A percentile compares a stretch with the other conserved stretches of the same genome.
phyloP scores from a whole-genome alignment of 495 filamentous ascomycete species.

The Choiromyces venosus region DNA sequence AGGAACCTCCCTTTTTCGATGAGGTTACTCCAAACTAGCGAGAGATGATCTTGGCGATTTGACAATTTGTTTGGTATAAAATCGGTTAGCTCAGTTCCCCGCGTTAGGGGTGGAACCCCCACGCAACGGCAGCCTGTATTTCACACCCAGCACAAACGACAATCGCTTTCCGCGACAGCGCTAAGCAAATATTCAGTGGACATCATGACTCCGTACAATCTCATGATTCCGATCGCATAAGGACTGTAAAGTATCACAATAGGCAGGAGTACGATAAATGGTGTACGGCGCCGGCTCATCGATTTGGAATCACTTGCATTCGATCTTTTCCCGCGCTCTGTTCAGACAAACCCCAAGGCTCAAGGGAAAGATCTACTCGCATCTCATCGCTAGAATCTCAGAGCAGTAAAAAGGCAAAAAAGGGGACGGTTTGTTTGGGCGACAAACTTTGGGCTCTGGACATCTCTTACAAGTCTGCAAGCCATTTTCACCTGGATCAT shows the following conservation, averaged over 20 bases:
- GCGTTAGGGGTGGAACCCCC: slow-evolving; percentile 26
- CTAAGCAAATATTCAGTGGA: neutral
- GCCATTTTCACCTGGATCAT: slow-evolving; percentile 21
- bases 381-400: neutral
- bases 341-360: neutral
- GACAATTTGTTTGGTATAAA: slow-evolving; percentile 5
- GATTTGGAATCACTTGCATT: neutral
- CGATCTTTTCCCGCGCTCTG: neutral
- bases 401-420: neutral
- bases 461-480: neutral
- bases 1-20: slow-evolving; percentile 25
- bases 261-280: neutral
- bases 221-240: neutral
- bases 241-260: neutral
- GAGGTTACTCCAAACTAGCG: slow-evolving; percentile 6
- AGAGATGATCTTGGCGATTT: slow-evolving; percentile 30
- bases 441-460: neutral
- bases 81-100: slow-evolving; percentile 27
- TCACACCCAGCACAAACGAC: neutral
- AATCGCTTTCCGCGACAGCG: slow-evolving; percentile 1
- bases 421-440: neutral
- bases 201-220: neutral
- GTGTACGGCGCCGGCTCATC: neutral
- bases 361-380: neutral
- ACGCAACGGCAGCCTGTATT: slow-evolving; percentile 11